Conservation (phyloP, 2,329 filamentous ascomycete genomes). For the Conoideocrella luteorostrata region DNA sequence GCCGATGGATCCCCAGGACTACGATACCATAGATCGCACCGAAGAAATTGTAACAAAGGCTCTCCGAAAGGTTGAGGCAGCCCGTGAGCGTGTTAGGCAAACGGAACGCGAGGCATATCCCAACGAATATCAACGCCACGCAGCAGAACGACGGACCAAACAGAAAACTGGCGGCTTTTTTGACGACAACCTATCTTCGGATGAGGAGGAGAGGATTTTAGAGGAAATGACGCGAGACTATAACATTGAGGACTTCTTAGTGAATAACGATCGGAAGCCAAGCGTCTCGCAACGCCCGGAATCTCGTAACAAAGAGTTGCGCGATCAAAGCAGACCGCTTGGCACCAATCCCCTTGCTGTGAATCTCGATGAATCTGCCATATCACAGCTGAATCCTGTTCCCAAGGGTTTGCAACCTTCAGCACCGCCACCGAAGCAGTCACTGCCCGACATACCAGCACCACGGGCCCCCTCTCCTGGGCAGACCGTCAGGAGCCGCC, state of each 20-base stretch:
- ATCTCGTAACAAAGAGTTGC: conserved; percentile 74
- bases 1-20: conserved; percentile 50
- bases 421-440: conserved; percentile 43
- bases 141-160: conserved; percentile 21
- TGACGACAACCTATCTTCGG: conserved; percentile 52
- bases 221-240: conserved; percentile 87
- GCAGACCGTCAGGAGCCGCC: conserved; percentile 62
- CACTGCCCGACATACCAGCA: conserved; percentile 38
- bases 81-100: conserved; percentile 68
- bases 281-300: conserved; percentile 34
- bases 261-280: conserved; percentile 44
- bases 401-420: conserved; percentile 18
- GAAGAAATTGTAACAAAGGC: conserved; percentile 47
- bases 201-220: conserved; percentile 69
- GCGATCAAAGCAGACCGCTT: conserved; percentile 26
- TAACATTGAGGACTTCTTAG: conserved; percentile 75
- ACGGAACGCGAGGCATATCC: conserved; percentile 59
- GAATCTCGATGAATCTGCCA: conserved; percentile 53
- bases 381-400: conserved; percentile 10
- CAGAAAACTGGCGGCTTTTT: conserved; percentile 49
- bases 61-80: conserved; percentile 62
- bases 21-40: conserved; percentile 27
- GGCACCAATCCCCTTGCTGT: conserved; percentile 58
- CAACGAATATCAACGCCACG: conserved; percentile 17
- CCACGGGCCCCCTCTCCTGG: conserved; percentile 25